A percentile compares a stretch with the other conserved stretches of the same genome.
Conservation (phyloP, 345 rosid genomes). For the Melastoma malabathricum region DNA sequence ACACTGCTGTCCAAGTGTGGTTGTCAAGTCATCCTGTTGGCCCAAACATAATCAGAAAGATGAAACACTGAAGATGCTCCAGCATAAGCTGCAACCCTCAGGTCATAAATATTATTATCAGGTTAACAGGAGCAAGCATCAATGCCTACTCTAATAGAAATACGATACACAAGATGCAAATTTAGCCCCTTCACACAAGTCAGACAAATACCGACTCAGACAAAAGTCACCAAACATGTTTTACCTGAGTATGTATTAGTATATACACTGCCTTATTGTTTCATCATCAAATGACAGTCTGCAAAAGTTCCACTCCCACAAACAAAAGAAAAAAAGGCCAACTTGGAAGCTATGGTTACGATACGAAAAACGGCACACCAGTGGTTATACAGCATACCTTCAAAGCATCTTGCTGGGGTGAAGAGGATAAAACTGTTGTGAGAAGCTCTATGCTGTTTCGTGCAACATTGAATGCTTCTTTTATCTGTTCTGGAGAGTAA, state of each 20-base stretch:
- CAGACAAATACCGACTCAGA: too few species aligned
- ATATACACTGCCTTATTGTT: too few species aligned
- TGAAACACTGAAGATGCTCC: neutral
- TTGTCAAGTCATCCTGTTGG: conserved; percentile 55
- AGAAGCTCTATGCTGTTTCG: conserved; percentile 83
- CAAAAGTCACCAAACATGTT: too few species aligned
- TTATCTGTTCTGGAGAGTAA: conserved; percentile 55
- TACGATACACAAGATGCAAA: too few species aligned
- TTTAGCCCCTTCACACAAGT: too few species aligned
- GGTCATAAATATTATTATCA: neutral
- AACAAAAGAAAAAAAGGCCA: neutral
- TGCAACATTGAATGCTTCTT: conserved; percentile 79
- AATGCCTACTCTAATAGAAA: too few species aligned
- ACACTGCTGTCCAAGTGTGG: conserved; percentile 55
- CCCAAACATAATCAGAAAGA: neutral
- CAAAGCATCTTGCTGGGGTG: conserved; percentile 58
- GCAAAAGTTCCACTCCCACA: neutral
- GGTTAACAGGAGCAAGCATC: neutral
- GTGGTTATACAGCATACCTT: conserved; percentile 24
- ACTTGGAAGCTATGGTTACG: too few species aligned
- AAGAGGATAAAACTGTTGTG: conserved; percentile 54
- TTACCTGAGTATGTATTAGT: too few species aligned
- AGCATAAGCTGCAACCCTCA: neutral
- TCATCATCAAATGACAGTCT: neutral
- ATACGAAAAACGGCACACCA: neutral